Evolutionary conservation across 106 monocot genomes (phyloP).

Genomic region (Allium sativum): DNA sequence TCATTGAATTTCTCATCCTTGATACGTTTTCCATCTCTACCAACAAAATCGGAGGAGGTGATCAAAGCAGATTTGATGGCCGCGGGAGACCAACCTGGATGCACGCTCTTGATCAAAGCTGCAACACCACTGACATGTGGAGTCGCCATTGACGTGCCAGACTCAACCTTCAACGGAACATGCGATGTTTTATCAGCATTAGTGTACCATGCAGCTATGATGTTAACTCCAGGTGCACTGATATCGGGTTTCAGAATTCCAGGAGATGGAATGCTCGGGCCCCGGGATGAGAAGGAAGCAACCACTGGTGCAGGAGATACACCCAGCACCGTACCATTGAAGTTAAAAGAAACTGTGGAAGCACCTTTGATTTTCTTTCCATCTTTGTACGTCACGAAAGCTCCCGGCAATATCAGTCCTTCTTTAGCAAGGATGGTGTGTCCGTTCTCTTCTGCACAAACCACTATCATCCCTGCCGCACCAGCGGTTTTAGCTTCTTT

Average conservation of each 20-base stretch:
- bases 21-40: not conserved
- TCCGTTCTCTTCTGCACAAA: not conserved
- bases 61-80: conserved; percentile 10
- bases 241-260: conserved; percentile 32
- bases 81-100: conserved; percentile 6
- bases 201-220: conserved; percentile 24
- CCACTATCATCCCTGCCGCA: conserved; percentile 19
- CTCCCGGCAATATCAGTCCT: conserved; percentile 9
- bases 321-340: conserved; percentile 21
- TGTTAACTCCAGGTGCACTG: conserved; percentile 25
- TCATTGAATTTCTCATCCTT: conserved; percentile 6
- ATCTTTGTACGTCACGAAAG: conserved; percentile 5
- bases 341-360: conserved; percentile 15
- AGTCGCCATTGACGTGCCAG: conserved; percentile 12
- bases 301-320: conserved; percentile 20
- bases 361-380: not conserved
- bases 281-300: conserved; percentile 35
- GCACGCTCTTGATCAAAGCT: conserved; percentile 3
- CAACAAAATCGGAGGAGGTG: not conserved
- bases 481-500: not conserved
- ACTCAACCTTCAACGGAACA: not conserved
- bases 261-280: conserved; percentile 7
- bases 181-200: not conserved
- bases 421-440: conserved; percentile 8
- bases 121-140: conserved; percentile 8